Base-by-base conservation (phyloP, 805 yeast species). In the Candida fluviatilis region DNA sequence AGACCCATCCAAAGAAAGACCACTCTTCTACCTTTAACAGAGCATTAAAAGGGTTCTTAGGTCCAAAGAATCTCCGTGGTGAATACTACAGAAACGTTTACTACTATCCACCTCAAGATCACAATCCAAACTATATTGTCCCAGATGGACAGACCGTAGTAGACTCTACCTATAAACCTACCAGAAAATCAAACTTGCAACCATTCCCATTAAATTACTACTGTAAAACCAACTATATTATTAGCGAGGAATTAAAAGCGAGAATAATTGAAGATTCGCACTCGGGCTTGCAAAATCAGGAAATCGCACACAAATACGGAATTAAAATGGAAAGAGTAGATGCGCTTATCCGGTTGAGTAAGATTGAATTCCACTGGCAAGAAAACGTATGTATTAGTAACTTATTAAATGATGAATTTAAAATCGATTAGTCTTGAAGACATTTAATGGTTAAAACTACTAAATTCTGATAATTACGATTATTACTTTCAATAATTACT, bases 241-340 rank as follows among this genome's bases (percentile, higher is more conserved):
- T 91, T 12, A 64, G 84, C 18, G 67, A 73, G 23, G 72, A 73
- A 34, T 71, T 85, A 57, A 84, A 83, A 57, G 57, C 62, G 18
- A 66, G 73, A 31, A 82, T 93, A 21, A 72, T 76, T 40, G 88
- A 79, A 37, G 66, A 77, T 38, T 65, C 58, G 13, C 69, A 66
- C 30, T 74, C 77, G 21, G 76, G 78, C 31, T 52, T 73, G 35
- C 72, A 83, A 31, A 63, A 81, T 16, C 91, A 85, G 57, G 82
- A 80, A 47, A 80, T 86, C 33, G 90, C 96, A 8, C 76, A 82
- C 46, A 76, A 77, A 53, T 82, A 80, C 54, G 91, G 95, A 3
- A 68, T 91, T 47, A 84, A 87, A 55, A 76, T 89, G 44, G 85
- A 89, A 37, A 78, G 98, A 58, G 71, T 93, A 15, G 96, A 90